Conservation (phyloP, 225 moss, liverwort and hornwort genomes). For the Polytrichum formosum region DNA sequence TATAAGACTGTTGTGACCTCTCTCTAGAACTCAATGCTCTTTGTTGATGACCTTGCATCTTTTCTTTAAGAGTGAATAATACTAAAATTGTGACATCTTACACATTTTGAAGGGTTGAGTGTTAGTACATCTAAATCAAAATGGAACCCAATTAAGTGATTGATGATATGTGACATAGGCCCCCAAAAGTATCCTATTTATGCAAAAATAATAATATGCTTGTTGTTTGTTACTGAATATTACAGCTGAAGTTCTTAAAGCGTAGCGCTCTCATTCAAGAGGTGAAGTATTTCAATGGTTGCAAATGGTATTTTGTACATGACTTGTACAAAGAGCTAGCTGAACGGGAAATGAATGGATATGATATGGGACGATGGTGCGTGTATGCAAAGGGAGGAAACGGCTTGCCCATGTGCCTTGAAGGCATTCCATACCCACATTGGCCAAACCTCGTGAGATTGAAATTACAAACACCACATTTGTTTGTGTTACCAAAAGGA, state of each 20-base stretch:
- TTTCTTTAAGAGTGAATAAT: neutral
- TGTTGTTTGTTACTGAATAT: neutral
- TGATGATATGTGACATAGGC: neutral
- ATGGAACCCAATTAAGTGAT: neutral
- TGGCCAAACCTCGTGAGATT: conserved; percentile 1
- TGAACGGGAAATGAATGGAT: neutral
- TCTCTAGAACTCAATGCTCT: too few species aligned
- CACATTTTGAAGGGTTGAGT: neutral
- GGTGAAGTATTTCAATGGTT: neutral
- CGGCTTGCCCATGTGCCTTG: neutral
- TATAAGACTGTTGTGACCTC: too few species aligned
- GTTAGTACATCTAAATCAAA: neutral
- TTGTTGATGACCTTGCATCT: neutral
- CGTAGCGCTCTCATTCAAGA: neutral
- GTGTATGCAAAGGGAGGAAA: neutral
- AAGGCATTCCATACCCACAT: neutral
- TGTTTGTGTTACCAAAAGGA: neutral
- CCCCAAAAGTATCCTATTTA: neutral
- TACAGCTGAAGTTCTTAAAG: neutral
- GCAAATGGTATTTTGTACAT: neutral
- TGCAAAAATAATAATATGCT: neutral
- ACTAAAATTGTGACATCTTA: neutral
- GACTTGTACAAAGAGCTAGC: neutral
- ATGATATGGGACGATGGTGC: neutral
- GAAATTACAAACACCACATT: neutral